Evolutionary conservation across 192 early-diverging fungal genomes (phyloP).

Genomic region (Jimgerdemannia flammicorona): DNA sequence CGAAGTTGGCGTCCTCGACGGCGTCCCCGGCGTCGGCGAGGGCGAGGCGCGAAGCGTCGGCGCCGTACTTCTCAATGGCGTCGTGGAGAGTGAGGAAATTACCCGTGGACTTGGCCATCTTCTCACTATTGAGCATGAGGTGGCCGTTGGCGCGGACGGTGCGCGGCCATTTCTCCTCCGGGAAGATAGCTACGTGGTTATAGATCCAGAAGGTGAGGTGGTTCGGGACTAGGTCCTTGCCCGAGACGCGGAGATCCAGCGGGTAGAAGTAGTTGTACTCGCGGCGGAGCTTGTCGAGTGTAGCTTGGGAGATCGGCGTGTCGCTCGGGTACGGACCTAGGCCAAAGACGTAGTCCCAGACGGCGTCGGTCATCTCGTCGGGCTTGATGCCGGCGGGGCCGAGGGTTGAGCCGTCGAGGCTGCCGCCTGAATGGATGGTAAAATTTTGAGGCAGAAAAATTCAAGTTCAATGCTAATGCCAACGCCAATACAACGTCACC

Average conservation of each 20-base stretch:
- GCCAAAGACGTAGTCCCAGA: slow-evolving; percentile 90
- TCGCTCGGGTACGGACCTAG: slow-evolving; percentile 57
- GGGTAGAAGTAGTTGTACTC: slow-evolving; percentile 99
- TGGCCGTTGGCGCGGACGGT: slow-evolving; percentile 91
- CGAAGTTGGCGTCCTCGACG: slow-evolving; percentile 98
- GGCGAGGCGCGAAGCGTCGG: slow-evolving; percentile 93
- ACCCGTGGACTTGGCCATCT: slow-evolving; percentile 98
- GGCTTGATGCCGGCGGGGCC: slow-evolving; percentile 75
- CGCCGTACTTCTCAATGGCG: slow-evolving; percentile 81
- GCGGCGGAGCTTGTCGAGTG: slow-evolving; percentile 75
- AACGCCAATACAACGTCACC: not conserved
- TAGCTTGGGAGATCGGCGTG: slow-evolving; percentile 57
- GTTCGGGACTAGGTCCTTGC: slow-evolving; percentile 97
- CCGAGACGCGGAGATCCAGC: slow-evolving; percentile 91
- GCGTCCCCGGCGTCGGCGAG: slow-evolving; percentile 96
- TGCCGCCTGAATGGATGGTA: slow-evolving; percentile 39
- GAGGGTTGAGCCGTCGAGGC: slow-evolving; percentile 75
- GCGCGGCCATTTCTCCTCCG: slow-evolving; percentile 84
- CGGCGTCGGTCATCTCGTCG: slow-evolving; percentile 87
- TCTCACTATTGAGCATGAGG: slow-evolving; percentile 89
- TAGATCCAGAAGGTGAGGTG: slow-evolving; percentile 97
- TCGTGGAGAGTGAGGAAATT: slow-evolving; percentile 90
- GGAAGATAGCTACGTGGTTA: slow-evolving; percentile 95
- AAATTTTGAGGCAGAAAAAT: not conserved
- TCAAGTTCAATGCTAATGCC: slow-evolving; percentile 1